Percentiles rank a stretch among this genome's conserved stretches.
Evolutionary conservation across 495 filamentous ascomycete species (phyloP).

Genomic region (Hypoxylon trugodes): DNA sequence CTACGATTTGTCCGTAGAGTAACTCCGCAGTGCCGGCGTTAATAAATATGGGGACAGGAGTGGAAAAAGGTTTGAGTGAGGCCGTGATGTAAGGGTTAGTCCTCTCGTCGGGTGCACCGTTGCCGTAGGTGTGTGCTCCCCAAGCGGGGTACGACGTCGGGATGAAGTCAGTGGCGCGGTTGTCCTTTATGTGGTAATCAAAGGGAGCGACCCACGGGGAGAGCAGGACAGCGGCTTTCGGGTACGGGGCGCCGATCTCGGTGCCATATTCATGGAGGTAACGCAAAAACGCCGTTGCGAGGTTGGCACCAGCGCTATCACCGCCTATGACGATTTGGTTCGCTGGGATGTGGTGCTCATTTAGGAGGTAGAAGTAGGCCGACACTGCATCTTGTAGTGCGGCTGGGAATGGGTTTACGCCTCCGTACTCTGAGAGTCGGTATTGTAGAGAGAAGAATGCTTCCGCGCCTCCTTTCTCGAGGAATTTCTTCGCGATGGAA

Average conservation of each 20-base stretch:
- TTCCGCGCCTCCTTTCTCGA: constrained; percentile 26
- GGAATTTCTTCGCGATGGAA: constrained; percentile 32
- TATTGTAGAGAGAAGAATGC: constrained; percentile 49
- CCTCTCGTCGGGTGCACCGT: no score
- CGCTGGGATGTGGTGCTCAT: no score
- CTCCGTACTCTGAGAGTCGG: constrained; percentile 45
- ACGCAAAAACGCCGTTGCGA: no score
- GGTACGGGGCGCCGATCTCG: no score
- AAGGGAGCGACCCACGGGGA: neutral
- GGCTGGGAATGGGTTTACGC: constrained; percentile 52
- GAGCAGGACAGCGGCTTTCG: neutral
- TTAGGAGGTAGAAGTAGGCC: constrained; percentile 51
- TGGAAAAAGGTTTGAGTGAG: no score
- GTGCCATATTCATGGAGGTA: no score
- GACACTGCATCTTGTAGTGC: constrained; percentile 57
- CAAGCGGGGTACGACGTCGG: neutral
- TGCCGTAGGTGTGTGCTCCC: neutral
- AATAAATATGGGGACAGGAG: neutral
- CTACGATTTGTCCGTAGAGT: neutral
- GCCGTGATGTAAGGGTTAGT: no score
- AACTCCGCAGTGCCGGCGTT: neutral
- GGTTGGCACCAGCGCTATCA: no score
- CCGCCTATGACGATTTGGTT: no score
- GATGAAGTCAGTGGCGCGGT: no score
- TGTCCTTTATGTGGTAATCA: neutral